These are phyloP conservation scores for Ceratocystis destructans DNA, from an alignment of 2,329 filamentous ascomycete genomes.

Conservation along the genomic window DNA sequence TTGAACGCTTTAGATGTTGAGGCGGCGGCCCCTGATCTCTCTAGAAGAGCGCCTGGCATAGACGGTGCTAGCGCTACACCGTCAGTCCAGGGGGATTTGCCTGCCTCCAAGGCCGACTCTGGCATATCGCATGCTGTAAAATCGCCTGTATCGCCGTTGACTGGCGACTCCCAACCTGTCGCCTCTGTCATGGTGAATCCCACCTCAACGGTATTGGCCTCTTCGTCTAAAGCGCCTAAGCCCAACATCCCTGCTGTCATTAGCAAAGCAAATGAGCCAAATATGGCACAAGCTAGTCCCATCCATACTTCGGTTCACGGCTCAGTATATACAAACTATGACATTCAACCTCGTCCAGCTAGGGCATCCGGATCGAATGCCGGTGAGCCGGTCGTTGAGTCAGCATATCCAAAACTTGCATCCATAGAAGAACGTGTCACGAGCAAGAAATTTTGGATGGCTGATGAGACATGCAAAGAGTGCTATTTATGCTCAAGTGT, in stretches of 20 bases:
- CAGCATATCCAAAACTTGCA: constrained; percentile 47
- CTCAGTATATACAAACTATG: constrained; percentile 41
- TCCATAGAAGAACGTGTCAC: constrained; percentile 76
- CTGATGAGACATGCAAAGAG: constrained; percentile 93
- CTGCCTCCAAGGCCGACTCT: not conserved
- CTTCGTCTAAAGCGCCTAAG: constrained; percentile 30
- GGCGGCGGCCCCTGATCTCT: not conserved
- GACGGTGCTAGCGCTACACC: not conserved
- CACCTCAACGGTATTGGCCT: constrained; percentile 20
- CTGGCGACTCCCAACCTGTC: constrained; percentile 15
- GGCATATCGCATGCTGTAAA: constrained; percentile 27
- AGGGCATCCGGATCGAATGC: constrained; percentile 41
- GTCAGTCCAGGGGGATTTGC: not conserved
- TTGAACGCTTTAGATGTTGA: not conserved
- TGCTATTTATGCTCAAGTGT: constrained; percentile 84
- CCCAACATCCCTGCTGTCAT: constrained; percentile 39
- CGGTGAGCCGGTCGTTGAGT: constrained; percentile 41
- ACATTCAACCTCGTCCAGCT: constrained; percentile 34
- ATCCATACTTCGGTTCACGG: constrained; percentile 44
- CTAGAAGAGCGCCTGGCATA: constrained; percentile 4
- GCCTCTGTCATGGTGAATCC: constrained; percentile 18
- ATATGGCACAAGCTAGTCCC: constrained; percentile 42
- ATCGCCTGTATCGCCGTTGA: constrained; percentile 24
- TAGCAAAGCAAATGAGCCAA: constrained; percentile 39
- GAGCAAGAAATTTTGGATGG: constrained; percentile 98